Evolutionary conservation across 108 stramenopile species (phyloP), one percentile per base, ranked within the genome.

Genomic region (Fragilaria crotonensis): DNA sequence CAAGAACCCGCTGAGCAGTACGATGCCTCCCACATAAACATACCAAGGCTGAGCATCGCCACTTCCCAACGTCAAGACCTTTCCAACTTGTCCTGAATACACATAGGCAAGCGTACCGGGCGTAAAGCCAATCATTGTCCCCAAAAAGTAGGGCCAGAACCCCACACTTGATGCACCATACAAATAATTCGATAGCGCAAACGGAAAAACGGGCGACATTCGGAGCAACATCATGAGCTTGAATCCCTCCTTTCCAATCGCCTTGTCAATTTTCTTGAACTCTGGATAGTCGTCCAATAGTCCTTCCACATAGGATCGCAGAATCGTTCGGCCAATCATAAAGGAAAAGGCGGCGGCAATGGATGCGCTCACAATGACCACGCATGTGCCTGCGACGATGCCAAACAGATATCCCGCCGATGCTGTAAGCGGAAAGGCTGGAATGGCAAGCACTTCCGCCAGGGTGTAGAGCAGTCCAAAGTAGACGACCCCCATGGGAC

Each of bases 371-470:
- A 75, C 25, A 5, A 93, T 66, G 23, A 93, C 92, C 1, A 87
- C 68, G 9, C 72, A 63, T 14, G 91, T 92, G 36, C 94, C 94
- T 49, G 67, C 52, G 0, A 71, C 48, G n/a, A 73, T 49, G 0
- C 94, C 94, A 69, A 95, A 95, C 7, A 95, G 71, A 59, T 88
- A 93, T 5, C 94, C 94, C 19, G 88, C 80, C 32, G 80, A 78
- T 17, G 90, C 84, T 23, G 94, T 93, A 17, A 95, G 72, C 19
- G 91, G 76, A 9, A 87, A 61, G 2, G 89, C 91, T 2, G 94
- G 94, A 32, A 93, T 77, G 27, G 87, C 90, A 23, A 93, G 68
- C 0, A 93, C 65, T 68, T 93, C 90, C 1, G 87, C 87, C 26
- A 85, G 52, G 19, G 78, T 67, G 56, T 93, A 82, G 2, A 76